These are phyloP conservation scores for Saccharomyces paradoxus DNA, from an alignment of 805 yeast species.

Conservation along the genomic window DNA sequence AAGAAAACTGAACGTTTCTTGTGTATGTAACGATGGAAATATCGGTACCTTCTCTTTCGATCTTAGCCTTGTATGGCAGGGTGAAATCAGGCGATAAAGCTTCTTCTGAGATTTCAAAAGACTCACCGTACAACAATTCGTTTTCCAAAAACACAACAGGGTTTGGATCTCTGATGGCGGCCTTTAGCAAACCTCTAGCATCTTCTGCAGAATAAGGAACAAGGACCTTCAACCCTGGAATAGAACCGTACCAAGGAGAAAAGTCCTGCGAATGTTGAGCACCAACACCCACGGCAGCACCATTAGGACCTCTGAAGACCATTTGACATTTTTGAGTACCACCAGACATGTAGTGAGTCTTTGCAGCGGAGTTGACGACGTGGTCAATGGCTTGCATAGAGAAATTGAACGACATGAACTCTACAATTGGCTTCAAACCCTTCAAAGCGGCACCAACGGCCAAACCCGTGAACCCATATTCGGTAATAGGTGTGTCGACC, in stretches of 20 bases:
- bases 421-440: constrained; percentile 93
- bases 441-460: constrained; percentile 95
- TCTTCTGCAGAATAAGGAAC: constrained; percentile 96
- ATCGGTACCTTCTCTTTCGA: constrained; percentile 90
- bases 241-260: constrained; percentile 95
- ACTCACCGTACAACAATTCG: constrained; percentile 88
- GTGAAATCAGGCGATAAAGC: constrained; percentile 81
- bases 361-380: constrained; percentile 96
- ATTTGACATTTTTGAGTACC: constrained; percentile 96
- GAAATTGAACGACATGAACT: constrained; percentile 98
- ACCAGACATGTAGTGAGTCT: constrained; percentile 98
- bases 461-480: constrained; percentile 96
- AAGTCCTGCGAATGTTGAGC: constrained; percentile 99
- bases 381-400: constrained; percentile 99
- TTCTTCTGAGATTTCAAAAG: constrained; percentile 84
- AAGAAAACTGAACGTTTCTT: constrained; percentile 77
- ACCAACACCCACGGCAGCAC: constrained; percentile 99
- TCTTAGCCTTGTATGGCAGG: constrained; percentile 87
- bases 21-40: constrained; percentile 84
- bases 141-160: constrained; percentile 94
- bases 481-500: constrained; percentile 96
- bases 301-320: constrained; percentile 98
- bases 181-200: constrained; percentile 89
- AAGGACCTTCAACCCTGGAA: constrained; percentile 95
- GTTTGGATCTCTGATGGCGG: constrained; percentile 97